Evolutionary conservation across 768 basidiomycete species (phyloP), one percentile per base, ranked within the genome.

Genomic region (Suillus decipiens): DNA sequence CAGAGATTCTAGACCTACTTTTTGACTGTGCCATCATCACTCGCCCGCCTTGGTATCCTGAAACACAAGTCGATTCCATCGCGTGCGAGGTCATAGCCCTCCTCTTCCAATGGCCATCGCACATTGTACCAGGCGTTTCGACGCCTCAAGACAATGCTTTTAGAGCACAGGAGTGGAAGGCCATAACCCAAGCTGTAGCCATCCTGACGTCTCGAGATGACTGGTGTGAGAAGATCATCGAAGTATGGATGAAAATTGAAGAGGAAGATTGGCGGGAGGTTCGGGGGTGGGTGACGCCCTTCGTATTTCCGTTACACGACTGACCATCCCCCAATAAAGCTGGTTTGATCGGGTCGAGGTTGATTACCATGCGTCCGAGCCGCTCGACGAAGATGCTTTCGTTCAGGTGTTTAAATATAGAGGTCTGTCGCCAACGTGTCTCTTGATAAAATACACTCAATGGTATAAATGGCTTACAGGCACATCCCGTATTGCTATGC

Each of bases 1-100:
- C 71, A 14, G 65, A 69, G 17, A 64, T 69, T 19, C 43, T 71
- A 22, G 64, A 69, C 53, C 45, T 64, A 10, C 66, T 77, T 6
- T 69, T 76, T 62, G 64, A 69, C 28, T 70, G 68, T 53, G 75
- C 73, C 7, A 59, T 63, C n/a, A n/a, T 73, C 19, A 36, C 61
- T 39, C 67, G 73, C 37, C 66, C 68, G 7, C 37, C 69, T 8
- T 75, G 70, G 69, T 75, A 76, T 60, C 72, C 74, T 12, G 69
- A 75, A 63, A 67, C 65, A 5, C 53, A 67, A 19, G 64, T 67
- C 5, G 67, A 69, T 53, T 68, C 71, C 19, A 60, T 71, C 5
- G 67, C 72, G 14, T 67, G 64, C 42, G 74, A 76, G 60, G 54
- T 63, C 2, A 33, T 78, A 7, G 58, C 69, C 2, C 59, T 73